Evolutionary conservation across 257 asterid genomes (phyloP).

Genomic region (Primulina tabacum): DNA sequence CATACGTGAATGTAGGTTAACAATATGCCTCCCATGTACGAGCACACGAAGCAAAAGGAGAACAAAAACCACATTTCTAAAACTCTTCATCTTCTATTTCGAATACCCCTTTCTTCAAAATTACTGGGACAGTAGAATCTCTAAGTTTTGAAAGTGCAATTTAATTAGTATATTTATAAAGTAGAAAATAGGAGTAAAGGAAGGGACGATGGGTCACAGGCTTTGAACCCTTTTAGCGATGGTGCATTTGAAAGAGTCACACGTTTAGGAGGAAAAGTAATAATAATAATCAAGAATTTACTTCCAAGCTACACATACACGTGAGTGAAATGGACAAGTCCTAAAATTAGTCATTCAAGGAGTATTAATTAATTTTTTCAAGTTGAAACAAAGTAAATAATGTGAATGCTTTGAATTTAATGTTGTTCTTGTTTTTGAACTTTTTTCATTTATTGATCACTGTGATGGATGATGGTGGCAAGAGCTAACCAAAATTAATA

Average conservation of each 20-base stretch:
- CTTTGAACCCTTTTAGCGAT: conserved; percentile 30
- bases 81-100: conserved; percentile 32
- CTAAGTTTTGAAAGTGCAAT: background rate
- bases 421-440: too few species aligned
- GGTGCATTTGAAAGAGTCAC: conserved; percentile 28
- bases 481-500: too few species aligned
- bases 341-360: background rate
- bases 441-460: too few species aligned
- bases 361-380: too few species aligned
- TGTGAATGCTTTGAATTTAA: too few species aligned
- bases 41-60: conserved; percentile 35
- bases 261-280: conserved; percentile 26
- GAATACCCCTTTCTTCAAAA: background rate
- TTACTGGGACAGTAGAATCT: background rate
- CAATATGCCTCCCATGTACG: conserved; percentile 48
- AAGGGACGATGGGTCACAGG: conserved; percentile 34
- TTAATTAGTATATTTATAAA: conserved; percentile 29
- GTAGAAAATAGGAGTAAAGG: conserved; percentile 23
- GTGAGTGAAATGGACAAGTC: conserved; percentile 25
- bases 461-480: too few species aligned
- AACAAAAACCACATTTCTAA: conserved; percentile 26
- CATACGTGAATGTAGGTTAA: conserved; percentile 43
- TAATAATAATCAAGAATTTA: conserved; percentile 30
- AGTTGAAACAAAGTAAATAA: background rate
- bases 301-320: conserved; percentile 26